Evolutionary conservation across 345 rosid species (phyloP).

Genomic region (Eutrema heterophyllum): DNA sequence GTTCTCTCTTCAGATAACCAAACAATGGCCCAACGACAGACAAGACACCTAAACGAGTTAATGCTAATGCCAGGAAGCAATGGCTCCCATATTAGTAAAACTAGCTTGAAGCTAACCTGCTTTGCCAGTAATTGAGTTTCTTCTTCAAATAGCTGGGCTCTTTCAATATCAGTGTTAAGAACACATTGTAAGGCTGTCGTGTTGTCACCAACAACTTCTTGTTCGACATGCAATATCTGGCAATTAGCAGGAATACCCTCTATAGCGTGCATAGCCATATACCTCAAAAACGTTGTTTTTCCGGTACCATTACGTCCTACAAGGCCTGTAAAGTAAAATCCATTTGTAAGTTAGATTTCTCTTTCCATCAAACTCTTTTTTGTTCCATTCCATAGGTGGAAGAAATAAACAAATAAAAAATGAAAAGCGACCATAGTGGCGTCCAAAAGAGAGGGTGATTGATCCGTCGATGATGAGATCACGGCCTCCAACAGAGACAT

Average conservation of each 20-base stretch:
- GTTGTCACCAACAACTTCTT: conserved; percentile 93
- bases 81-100: conserved; percentile 1
- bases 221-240: conserved; percentile 97
- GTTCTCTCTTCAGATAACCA: conserved; percentile 54
- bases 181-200: conserved; percentile 92
- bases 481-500: conserved; percentile 93
- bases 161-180: conserved; percentile 85
- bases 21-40: conserved; percentile 14
- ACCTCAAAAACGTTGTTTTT: conserved; percentile 92
- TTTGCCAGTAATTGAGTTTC: conserved; percentile 60
- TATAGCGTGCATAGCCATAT: conserved; percentile 98
- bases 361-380: not conserved
- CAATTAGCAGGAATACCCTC: conserved; percentile 94
- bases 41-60: not conserved
- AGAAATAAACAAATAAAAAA: not conserved
- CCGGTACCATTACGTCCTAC: conserved; percentile 99
- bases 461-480: conserved; percentile 92
- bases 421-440: conserved; percentile 73
- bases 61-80: conserved; percentile 10
- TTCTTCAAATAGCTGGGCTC: conserved; percentile 80
- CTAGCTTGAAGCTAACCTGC: conserved; percentile 49
- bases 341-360: not conserved
- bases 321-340: conserved; percentile 54
- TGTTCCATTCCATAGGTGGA: too few relatives aligned
- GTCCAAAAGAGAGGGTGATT: conserved; percentile 84